Evolutionary conservation across 805 yeast genomes (phyloP).

Genomic region (Wickerhamomyces sydowiorum): DNA sequence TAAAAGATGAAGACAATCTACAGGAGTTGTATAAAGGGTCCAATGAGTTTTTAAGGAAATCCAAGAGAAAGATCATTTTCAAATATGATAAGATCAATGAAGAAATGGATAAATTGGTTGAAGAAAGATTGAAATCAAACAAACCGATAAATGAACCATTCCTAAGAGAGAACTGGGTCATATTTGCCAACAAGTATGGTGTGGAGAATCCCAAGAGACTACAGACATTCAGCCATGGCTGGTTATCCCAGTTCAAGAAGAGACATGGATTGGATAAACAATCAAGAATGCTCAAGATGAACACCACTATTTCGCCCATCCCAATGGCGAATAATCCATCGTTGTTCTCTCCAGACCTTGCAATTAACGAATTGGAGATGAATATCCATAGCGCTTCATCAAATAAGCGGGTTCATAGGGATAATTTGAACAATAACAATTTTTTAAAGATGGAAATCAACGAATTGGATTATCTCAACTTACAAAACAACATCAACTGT

Average conservation of each 20-base stretch:
- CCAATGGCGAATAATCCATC: too few species aligned
- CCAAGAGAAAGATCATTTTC: conserved; percentile 42
- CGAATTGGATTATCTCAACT: conserved; percentile 6
- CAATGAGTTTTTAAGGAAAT: conserved; percentile 20
- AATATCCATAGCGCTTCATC: too few species aligned
- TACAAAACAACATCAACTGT: conserved; percentile 1
- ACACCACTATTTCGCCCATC: too few species aligned
- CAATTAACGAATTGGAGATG: too few species aligned
- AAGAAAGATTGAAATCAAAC: conserved; percentile 34
- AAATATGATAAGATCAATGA: conserved; percentile 53
- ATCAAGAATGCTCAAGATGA: conserved; percentile 8
- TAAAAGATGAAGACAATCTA: conserved; percentile 46
- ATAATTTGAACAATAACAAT: background rate
- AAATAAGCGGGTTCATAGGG: too few species aligned
- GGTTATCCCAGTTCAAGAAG: conserved; percentile 57
- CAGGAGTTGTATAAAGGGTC: conserved; percentile 37
- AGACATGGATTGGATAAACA: conserved; percentile 43
- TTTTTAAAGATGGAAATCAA: background rate
- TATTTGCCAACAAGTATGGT: conserved; percentile 48
- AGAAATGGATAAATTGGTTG: conserved; percentile 52
- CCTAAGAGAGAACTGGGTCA: conserved; percentile 50
- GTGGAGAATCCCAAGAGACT: conserved; percentile 56
- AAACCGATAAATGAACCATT: conserved; percentile 50
- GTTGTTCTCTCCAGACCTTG: too few species aligned
- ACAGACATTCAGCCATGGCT: conserved; percentile 53